Evolutionary conservation across 306 rosid genomes (phyloP).

Genomic region (Gastrolobium villosum): DNA sequence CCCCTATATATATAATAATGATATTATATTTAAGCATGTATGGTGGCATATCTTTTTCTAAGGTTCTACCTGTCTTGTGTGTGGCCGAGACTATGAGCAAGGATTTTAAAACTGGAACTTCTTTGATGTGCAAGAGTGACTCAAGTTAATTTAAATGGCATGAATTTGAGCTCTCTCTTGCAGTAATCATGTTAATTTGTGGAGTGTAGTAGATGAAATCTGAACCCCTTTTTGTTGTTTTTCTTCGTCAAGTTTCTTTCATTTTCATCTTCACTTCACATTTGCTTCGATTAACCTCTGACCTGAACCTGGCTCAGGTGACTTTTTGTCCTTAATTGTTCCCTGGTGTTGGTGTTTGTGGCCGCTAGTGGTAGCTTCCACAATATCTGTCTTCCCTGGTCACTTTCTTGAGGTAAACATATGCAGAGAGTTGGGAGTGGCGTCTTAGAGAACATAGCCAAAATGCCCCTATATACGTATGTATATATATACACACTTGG

Average conservation of each 20-base stretch:
- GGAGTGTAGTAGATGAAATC: background rate
- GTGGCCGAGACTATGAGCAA: no score
- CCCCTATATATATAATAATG: no score
- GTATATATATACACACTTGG: background rate
- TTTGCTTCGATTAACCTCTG: conserved; percentile 15
- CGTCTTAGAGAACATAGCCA: background rate
- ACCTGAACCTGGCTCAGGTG: conserved; percentile 39
- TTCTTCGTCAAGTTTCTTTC: conserved; percentile 33
- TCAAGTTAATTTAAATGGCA: background rate
- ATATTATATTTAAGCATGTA: no score
- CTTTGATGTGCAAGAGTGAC: no score
- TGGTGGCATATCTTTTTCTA: no score
- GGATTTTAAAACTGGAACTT: no score
- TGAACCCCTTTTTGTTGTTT: conserved; percentile 31
- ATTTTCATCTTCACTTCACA: background rate
- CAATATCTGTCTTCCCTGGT: background rate
- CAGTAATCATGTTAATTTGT: background rate
- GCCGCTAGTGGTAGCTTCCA: background rate
- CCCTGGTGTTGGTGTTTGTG: background rate
- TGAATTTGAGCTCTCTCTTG: background rate
- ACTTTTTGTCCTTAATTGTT: background rate
- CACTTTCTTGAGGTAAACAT: conserved; percentile 34
- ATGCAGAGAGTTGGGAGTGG: conserved; percentile 1
- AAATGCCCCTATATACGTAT: background rate
- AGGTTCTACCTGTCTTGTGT: no score